A percentile compares a stretch with the other conserved stretches of the same genome.
Evolutionary conservation across 2,329 filamentous ascomycete genomes (phyloP).

Genomic region (Alternaria gaisen): DNA sequence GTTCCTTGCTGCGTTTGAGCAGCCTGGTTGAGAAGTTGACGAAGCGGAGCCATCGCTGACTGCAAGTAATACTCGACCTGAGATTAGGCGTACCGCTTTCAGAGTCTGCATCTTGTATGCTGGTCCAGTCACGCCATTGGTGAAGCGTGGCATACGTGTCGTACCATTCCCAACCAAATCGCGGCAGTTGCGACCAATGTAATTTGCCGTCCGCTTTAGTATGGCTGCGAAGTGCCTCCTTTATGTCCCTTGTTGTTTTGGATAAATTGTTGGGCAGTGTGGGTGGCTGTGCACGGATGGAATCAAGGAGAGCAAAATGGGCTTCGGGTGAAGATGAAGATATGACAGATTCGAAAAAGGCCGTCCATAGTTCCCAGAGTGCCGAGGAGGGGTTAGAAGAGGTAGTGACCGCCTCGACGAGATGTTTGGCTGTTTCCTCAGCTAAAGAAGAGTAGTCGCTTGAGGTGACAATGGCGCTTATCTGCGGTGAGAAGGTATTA

Average conservation of each 20-base stretch:
- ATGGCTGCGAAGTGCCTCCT: too few relatives aligned
- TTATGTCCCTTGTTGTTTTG: not conserved
- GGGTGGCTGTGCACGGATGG: not conserved
- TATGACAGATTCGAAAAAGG: not conserved
- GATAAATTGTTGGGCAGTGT: not conserved
- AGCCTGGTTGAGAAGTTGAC: not conserved
- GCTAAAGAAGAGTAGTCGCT: not conserved
- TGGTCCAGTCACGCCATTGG: not conserved
- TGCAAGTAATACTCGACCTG: not conserved
- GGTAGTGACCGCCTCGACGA: not conserved
- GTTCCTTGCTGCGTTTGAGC: not conserved
- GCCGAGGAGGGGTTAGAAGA: not conserved
- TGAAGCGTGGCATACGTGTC: not conserved
- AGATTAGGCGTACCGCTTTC: not conserved
- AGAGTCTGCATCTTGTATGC: not conserved
- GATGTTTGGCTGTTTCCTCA: not conserved
- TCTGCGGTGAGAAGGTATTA: not conserved
- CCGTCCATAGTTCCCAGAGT: constrained; percentile 6
- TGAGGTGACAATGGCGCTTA: not conserved
- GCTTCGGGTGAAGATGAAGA: not conserved
- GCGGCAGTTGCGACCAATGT: not conserved
- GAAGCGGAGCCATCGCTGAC: not conserved
- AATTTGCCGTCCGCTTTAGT: not conserved
- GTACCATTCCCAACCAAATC: not conserved
- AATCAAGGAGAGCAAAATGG: not conserved